Conservation (phyloP, 352 stramenopile genomes). For the Globisporangium lucens region DNA sequence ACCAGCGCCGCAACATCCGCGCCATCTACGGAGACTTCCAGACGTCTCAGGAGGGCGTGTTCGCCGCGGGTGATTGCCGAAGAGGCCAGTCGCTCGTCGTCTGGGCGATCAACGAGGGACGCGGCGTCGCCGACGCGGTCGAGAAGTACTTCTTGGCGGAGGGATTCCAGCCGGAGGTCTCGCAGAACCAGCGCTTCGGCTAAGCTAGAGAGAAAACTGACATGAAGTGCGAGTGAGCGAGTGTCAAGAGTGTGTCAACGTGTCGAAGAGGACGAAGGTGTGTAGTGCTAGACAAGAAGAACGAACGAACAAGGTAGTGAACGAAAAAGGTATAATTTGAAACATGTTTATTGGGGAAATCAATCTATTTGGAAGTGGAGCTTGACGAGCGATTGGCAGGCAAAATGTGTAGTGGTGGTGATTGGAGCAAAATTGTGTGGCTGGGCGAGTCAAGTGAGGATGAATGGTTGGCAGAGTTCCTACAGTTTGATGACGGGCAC, state of each 20-base stretch:
- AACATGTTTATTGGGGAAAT: conserved; percentile 11
- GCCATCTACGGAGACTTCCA: conserved; percentile 93
- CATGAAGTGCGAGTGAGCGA: background rate
- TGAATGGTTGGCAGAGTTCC: background rate
- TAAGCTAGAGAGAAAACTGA: conserved; percentile 23
- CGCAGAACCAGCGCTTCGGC: conserved; percentile 75
- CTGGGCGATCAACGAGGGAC: conserved; percentile 98
- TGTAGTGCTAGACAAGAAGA: conserved; percentile 11
- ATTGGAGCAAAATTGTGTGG: conserved; percentile 4
- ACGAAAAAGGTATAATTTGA: conserved; percentile 10
- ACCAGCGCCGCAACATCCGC: conserved; percentile 93
- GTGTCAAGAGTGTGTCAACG: conserved; percentile 7
- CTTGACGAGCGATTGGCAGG: background rate
- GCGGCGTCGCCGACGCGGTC: conserved; percentile 88
- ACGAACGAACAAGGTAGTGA: background rate
- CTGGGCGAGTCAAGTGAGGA: background rate
- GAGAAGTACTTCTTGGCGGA: conserved; percentile 83
- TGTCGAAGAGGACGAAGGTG: background rate
- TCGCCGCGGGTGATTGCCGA: conserved; percentile 96
- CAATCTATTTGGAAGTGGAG: background rate
- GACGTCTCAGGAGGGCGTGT: conserved; percentile 94
- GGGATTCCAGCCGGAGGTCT: conserved; percentile 73
- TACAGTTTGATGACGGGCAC: conserved; percentile 34
- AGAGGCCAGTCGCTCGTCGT: conserved; percentile 97
- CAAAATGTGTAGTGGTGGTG: background rate